These are phyloP conservation scores for Papiliotrema fonsecae DNA, from an alignment of 1,284 basidiomycete species.

Conservation along the genomic window DNA sequence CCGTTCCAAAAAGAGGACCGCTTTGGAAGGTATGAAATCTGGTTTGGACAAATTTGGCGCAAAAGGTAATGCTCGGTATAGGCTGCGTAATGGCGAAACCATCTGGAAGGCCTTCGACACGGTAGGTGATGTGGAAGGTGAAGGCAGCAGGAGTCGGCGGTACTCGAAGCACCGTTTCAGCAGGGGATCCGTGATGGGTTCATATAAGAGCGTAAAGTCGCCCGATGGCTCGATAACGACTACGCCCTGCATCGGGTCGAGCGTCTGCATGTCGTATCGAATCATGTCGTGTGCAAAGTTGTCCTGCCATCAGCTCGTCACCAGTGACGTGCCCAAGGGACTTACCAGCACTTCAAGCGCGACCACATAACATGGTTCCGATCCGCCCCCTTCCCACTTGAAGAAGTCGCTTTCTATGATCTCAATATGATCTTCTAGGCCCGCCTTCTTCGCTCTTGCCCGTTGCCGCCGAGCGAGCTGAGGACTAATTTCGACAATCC, in stretches of 20 bases:
- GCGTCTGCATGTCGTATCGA: conserved; percentile 73
- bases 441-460: conserved; percentile 54
- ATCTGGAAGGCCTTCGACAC: conserved; percentile 27
- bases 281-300: conserved; percentile 97
- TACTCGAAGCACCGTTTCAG: conserved; percentile 59
- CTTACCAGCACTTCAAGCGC: conserved; percentile 92
- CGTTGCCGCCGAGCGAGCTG: conserved; percentile 71
- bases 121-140: conserved; percentile 40
- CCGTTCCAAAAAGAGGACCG: conserved; percentile 77
- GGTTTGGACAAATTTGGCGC: conserved; percentile 84
- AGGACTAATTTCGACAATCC: conserved; percentile 88
- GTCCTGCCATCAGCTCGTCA: conserved; percentile 57
- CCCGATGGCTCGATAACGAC: conserved; percentile 76
- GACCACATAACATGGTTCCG: conserved; percentile 84
- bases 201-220: conserved; percentile 81
- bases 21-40: conserved; percentile 89
- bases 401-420: conserved; percentile 82
- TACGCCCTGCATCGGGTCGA: conserved; percentile 76
- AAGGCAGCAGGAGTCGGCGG: conserved; percentile 60
- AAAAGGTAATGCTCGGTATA: conserved; percentile 71
- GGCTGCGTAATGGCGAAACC: conserved; percentile 54
- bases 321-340: conserved; percentile 3
- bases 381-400: conserved; percentile 69
- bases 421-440: conserved; percentile 60
- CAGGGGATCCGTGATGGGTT: conserved; percentile 77